These are phyloP conservation scores for Sclerotinia subarctica DNA, from an alignment of 2,329 filamentous ascomycete genomes.

Conservation along the genomic window DNA sequence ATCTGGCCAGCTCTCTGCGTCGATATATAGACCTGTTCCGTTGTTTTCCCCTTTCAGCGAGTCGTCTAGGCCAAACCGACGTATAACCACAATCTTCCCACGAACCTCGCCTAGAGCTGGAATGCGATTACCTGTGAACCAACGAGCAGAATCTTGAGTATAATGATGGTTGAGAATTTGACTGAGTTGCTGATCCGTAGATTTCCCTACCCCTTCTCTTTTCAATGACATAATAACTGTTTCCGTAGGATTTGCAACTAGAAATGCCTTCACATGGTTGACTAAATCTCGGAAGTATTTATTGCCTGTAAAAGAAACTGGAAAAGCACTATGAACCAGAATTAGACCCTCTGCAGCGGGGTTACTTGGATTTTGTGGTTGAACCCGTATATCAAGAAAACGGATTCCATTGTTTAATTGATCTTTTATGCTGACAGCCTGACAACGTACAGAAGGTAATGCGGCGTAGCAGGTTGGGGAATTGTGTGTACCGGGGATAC, in stretches of 20 bases:
- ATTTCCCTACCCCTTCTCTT: constrained; percentile 79
- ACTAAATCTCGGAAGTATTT: constrained; percentile 77
- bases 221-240: constrained; percentile 85
- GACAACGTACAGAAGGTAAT: constrained; percentile 88
- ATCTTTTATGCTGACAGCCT: constrained; percentile 70
- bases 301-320: constrained; percentile 75
- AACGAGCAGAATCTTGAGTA: constrained; percentile 56
- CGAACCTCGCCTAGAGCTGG: constrained; percentile 76
- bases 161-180: constrained; percentile 73
- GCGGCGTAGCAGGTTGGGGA: constrained; percentile 81
- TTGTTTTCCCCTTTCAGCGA: constrained; percentile 49
- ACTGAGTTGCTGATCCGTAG: constrained; percentile 75
- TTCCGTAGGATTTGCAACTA: constrained; percentile 75
- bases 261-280: constrained; percentile 67
- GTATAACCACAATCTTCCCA: constrained; percentile 78
- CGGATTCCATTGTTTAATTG: constrained; percentile 89
- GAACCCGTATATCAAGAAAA: constrained; percentile 88
- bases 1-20: constrained; percentile 73
- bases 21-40: constrained; percentile 56
- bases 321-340: constrained; percentile 88
- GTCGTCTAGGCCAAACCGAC: constrained; percentile 70
- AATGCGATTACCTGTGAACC: constrained; percentile 76
- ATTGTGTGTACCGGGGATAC: constrained; percentile 95
- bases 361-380: constrained; percentile 57
- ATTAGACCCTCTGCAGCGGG: constrained; percentile 62